These are phyloP conservation scores for Xylaria curta DNA, from an alignment of 495 filamentous ascomycete species.

Conservation along the genomic window DNA sequence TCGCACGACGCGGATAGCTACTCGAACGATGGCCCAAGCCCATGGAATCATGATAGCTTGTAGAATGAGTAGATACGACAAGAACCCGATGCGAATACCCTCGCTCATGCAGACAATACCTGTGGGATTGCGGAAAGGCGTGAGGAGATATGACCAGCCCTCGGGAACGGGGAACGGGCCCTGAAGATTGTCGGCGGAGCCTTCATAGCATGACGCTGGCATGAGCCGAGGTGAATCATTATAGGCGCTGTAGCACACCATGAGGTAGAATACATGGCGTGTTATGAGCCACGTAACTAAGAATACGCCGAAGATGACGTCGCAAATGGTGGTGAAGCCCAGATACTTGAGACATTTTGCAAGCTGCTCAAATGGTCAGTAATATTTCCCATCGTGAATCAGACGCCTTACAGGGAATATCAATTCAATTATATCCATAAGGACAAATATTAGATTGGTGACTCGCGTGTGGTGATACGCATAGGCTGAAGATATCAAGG, in stretches of 20 bases:
- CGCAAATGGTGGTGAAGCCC: constrained; percentile 66
- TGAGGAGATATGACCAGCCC: constrained; percentile 57
- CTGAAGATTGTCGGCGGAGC: constrained; percentile 50
- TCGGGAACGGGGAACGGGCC: constrained; percentile 61
- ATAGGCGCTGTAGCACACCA: constrained; percentile 70
- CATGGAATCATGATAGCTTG: constrained; percentile 76
- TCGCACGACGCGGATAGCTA: constrained; percentile 67
- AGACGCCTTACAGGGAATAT: constrained; percentile 66
- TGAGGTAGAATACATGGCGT: constrained; percentile 70
- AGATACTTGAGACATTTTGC: constrained; percentile 81
- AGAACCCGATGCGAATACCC: constrained; percentile 65
- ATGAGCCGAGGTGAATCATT: constrained; percentile 61
- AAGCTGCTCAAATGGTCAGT: constrained; percentile 46
- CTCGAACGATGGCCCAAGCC: constrained; percentile 70
- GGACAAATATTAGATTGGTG: constrained; percentile 71
- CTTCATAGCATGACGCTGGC: constrained; percentile 66
- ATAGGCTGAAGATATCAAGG: constrained; percentile 68
- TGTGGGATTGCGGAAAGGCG: constrained; percentile 60
- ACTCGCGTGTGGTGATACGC: constrained; percentile 70
- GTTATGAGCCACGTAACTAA: constrained; percentile 72
- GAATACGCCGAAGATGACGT: constrained; percentile 74
- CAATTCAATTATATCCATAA: constrained; percentile 81
- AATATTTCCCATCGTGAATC: background rate
- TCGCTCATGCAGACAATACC: constrained; percentile 70
- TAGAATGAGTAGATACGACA: constrained; percentile 65